These are phyloP conservation scores for Umbelopsis sp. DNA, from an alignment of 371 early-diverging fungal genomes.

Conservation along the genomic window DNA sequence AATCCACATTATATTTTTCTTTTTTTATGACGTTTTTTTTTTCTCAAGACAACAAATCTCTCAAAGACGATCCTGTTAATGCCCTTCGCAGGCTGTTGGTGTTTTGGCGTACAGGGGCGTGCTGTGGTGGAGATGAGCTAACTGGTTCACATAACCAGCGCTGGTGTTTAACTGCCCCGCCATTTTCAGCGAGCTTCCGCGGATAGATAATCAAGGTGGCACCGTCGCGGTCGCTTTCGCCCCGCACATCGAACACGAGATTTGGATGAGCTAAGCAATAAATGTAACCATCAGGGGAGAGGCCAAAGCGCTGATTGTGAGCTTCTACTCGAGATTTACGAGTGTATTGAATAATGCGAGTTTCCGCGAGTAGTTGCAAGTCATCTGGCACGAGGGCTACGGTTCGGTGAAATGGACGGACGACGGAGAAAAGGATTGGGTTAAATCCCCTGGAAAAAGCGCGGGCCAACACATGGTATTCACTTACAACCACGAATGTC, in stretches of 20 bases:
- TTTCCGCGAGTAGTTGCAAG: slow-evolving; percentile 39
- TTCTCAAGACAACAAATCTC: slow-evolving; percentile 3
- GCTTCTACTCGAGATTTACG: slow-evolving; percentile 43
- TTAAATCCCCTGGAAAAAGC: too few relatives aligned
- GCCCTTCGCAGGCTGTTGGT: slow-evolving; percentile 1
- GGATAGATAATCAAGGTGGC: slow-evolving; percentile 38
- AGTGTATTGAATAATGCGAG: slow-evolving; percentile 48
- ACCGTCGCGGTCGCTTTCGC: slow-evolving; percentile 36
- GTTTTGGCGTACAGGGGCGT: neutral
- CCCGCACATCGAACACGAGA: slow-evolving; percentile 48
- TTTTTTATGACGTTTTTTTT: neutral
- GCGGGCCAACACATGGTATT: neutral
- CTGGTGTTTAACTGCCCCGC: slow-evolving; percentile 13
- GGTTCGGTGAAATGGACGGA: too few relatives aligned
- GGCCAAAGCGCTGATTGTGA: slow-evolving; percentile 53
- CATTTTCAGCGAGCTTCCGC: neutral
- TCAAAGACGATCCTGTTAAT: neutral
- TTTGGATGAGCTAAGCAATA: slow-evolving; percentile 48
- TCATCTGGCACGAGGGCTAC: neutral
- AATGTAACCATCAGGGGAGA: slow-evolving; percentile 41
- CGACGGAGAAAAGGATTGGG: too few relatives aligned
- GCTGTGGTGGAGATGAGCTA: neutral
- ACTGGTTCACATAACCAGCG: slow-evolving; percentile 15
- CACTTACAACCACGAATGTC: slow-evolving; percentile 22
- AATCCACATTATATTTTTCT: too few relatives aligned